These are phyloP conservation scores for Candida sp. DNA, from an alignment of 1,139 yeast genomes.

Conservation along the genomic window DNA sequence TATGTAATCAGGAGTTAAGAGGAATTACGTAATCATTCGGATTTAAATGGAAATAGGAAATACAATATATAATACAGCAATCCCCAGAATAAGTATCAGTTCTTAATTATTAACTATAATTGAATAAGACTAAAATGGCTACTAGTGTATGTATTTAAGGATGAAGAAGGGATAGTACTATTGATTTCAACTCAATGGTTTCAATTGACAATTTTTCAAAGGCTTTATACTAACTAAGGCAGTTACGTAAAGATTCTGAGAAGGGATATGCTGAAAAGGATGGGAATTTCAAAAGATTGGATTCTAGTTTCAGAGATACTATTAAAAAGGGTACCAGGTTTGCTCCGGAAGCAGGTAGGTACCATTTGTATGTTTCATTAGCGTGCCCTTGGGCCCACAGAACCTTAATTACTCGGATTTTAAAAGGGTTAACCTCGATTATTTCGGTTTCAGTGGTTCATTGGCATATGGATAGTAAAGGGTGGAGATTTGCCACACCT, in stretches of 20 bases:
- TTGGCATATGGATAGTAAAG: slow-evolving; percentile 81
- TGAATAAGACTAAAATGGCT: no score
- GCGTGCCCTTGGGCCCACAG: slow-evolving; percentile 99
- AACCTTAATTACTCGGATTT: slow-evolving; percentile 67
- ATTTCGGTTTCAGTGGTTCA: slow-evolving; percentile 78
- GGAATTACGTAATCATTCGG: no score
- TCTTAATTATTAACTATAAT: no score
- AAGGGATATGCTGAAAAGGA: slow-evolving; percentile 41
- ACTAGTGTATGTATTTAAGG: not conserved
- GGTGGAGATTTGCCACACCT: slow-evolving; percentile 71
- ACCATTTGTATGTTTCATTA: slow-evolving; percentile 80
- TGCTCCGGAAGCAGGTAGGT: slow-evolving; percentile 74
- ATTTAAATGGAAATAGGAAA: no score
- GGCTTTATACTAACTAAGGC: not conserved
- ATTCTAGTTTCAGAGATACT: slow-evolving; percentile 49
- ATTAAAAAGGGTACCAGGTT: slow-evolving; percentile 63
- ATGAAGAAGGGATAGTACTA: no score
- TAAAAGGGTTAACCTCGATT: slow-evolving; percentile 69
- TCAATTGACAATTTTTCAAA: no score
- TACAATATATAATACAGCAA: no score
- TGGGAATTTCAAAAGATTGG: slow-evolving; percentile 54
- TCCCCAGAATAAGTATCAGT: no score
- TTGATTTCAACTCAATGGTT: no score
- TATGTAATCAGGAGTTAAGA: no score
- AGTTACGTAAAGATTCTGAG: not conserved